Conservation (phyloP, 495 filamentous ascomycete genomes). For the Xylaria scruposa region DNA sequence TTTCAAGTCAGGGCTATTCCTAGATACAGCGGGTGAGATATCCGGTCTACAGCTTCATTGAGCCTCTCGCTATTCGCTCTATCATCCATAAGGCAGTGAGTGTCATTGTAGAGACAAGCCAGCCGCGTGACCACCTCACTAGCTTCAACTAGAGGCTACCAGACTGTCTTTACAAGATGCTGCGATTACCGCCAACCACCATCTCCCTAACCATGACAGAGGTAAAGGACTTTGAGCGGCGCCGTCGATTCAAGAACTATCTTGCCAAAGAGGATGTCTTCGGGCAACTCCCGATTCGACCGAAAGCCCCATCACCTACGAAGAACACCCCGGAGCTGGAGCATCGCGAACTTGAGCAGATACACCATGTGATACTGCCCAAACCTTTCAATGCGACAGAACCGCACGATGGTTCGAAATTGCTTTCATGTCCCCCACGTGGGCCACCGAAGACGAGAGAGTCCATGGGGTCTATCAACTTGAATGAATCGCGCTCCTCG, state of each 20-base stretch:
- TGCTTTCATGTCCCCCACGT: slow-evolving; percentile 28
- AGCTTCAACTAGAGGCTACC: neutral
- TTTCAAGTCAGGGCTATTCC: neutral
- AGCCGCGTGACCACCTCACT: no score
- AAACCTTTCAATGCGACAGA: slow-evolving; percentile 16
- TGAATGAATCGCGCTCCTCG: slow-evolving; percentile 29
- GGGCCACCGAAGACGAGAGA: slow-evolving; percentile 24
- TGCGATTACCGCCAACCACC: slow-evolving; percentile 60
- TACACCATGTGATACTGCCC: neutral
- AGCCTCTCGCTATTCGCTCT: neutral
- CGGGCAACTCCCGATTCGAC: slow-evolving; percentile 31
- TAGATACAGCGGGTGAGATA: neutral
- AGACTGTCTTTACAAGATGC: slow-evolving; percentile 50
- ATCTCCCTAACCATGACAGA: slow-evolving; percentile 62
- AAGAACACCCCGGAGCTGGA: slow-evolving; percentile 29
- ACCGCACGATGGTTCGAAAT: slow-evolving; percentile 28
- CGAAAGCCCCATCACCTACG: slow-evolving; percentile 11
- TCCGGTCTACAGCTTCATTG: neutral
- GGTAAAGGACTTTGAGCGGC: slow-evolving; percentile 54
- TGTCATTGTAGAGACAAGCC: no score
- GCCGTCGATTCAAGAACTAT: slow-evolving; percentile 47
- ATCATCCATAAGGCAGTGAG: no score
- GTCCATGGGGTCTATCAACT: slow-evolving; percentile 27
- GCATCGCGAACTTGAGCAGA: slow-evolving; percentile 21
- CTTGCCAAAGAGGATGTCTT: slow-evolving; percentile 39